These are phyloP conservation scores for Malassezia pachydermatis DNA, from an alignment of 1,284 basidiomycete genomes.

Conservation along the genomic window DNA sequence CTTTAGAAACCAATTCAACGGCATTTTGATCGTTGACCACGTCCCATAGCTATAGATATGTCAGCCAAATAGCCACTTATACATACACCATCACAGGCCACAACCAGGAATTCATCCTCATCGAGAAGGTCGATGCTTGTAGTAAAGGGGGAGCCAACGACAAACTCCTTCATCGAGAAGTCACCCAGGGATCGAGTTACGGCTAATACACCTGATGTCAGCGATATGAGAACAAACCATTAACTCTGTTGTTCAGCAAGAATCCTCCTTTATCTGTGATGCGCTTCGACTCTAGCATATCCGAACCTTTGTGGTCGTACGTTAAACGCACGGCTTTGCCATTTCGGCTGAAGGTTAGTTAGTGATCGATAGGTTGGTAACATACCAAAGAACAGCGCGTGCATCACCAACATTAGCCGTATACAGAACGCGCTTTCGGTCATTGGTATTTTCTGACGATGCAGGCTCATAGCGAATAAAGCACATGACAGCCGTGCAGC, in stretches of 20 bases:
- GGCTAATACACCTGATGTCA: conserved; percentile 59
- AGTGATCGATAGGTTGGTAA: not conserved
- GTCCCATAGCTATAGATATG: conserved; percentile 78
- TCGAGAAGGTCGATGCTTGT: conserved; percentile 84
- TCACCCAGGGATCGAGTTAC: conserved; percentile 94
- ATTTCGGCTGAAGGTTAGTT: conserved; percentile 52
- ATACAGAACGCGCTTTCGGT: conserved; percentile 68
- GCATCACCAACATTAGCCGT: conserved; percentile 94
- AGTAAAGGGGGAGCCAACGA: conserved; percentile 93
- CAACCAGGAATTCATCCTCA: conserved; percentile 85
- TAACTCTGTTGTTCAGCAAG: conserved; percentile 95
- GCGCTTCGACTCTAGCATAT: conserved; percentile 90
- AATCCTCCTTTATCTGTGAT: conserved; percentile 97
- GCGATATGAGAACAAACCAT: conserved; percentile 51
- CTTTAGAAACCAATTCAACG: conserved; percentile 68
- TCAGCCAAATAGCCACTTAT: not conserved
- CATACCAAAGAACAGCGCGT: conserved; percentile 66
- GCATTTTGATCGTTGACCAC: conserved; percentile 84
- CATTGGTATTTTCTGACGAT: conserved; percentile 20
- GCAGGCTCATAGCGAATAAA: conserved; percentile 85
- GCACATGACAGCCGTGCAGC: conserved; percentile 94
- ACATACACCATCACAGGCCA: conserved; percentile 93
- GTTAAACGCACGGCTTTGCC: conserved; percentile 87
- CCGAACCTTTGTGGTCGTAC: conserved; percentile 97
- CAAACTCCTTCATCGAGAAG: conserved; percentile 98